A percentile compares a stretch with the other conserved stretches of the same genome.
Evolutionary conservation across 192 early-diverging fungal species (phyloP).

Genomic region (Coemansia sp.): DNA sequence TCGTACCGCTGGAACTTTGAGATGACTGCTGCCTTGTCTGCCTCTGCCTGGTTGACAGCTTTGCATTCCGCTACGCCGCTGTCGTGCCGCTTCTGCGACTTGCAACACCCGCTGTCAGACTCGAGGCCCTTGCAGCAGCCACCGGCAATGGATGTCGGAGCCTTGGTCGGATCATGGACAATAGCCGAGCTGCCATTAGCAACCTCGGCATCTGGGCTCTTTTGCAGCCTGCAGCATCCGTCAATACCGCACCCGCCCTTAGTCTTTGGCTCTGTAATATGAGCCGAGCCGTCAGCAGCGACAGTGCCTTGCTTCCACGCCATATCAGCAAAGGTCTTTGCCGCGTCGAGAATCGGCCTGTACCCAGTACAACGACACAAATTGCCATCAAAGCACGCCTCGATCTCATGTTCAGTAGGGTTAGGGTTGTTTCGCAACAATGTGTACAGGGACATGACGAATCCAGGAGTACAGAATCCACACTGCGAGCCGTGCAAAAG

Average conservation of each 20-base stretch:
- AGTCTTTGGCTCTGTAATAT: constrained; percentile 15
- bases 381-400: constrained; percentile 86
- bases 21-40: constrained; percentile 37
- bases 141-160: not conserved
- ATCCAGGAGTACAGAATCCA: constrained; percentile 90
- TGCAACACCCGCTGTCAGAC: not conserved
- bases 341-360: constrained; percentile 82
- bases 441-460: constrained; percentile 87
- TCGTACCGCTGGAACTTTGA: constrained; percentile 62
- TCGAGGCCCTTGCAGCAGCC: not conserved
- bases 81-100: constrained; percentile 6
- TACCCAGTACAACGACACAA: constrained; percentile 92
- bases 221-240: constrained; percentile 56
- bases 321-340: constrained; percentile 63
- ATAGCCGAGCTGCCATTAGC: not conserved
- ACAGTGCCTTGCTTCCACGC: constrained; percentile 49
- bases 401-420: constrained; percentile 71
- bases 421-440: constrained; percentile 70
- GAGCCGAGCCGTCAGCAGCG: constrained; percentile 18
- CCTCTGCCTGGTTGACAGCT: constrained; percentile 24
- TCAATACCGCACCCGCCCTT: constrained; percentile 42
- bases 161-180: constrained; percentile 6
- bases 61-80: not conserved
- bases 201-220: not conserved
- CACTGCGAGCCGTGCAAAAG: constrained; percentile 79